phyloP scores from a whole-genome alignment of 352 stramenopile genomes.

The Globisporangium radiosum region DNA sequence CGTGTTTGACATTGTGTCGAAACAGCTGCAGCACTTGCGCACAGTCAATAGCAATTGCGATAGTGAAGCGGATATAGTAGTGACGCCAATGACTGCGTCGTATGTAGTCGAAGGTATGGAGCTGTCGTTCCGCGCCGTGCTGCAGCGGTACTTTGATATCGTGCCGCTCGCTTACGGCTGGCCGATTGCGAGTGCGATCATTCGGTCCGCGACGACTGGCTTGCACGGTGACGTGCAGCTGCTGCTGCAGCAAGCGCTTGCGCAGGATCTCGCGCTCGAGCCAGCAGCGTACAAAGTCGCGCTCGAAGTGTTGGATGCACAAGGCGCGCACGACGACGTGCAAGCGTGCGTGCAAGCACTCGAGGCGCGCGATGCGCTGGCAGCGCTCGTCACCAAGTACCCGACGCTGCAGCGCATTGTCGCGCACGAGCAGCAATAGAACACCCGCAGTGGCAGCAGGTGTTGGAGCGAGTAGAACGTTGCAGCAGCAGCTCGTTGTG shows the following conservation, averaged over 20 bases:
- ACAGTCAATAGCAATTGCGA: neutral
- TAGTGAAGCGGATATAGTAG: neutral
- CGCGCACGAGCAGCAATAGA: neutral
- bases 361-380: constrained; percentile 21
- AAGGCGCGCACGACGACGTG: constrained; percentile 20
- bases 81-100: constrained; percentile 2
- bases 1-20: constrained; percentile 54
- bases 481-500: neutral
- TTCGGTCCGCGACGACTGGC: constrained; percentile 38
- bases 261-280: constrained; percentile 27
- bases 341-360: constrained; percentile 25
- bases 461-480: neutral
- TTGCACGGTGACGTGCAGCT: constrained; percentile 35
- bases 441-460: neutral
- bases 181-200: constrained; percentile 44
- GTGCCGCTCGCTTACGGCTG: constrained; percentile 40
- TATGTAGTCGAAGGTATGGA: constrained; percentile 39
- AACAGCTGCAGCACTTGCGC: constrained; percentile 35
- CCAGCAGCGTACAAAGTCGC: constrained; percentile 38
- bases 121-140: constrained; percentile 48
- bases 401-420: constrained; percentile 28
- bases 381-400: constrained; percentile 26
- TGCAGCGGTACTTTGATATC: constrained; percentile 44
- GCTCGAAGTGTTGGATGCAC: constrained; percentile 31
- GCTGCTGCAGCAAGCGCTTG: constrained; percentile 36